A percentile compares a stretch with the other conserved stretches of the same genome.
Evolutionary conservation across 305 asterid genomes (phyloP).

Genomic region (Petunia hybrid): DNA sequence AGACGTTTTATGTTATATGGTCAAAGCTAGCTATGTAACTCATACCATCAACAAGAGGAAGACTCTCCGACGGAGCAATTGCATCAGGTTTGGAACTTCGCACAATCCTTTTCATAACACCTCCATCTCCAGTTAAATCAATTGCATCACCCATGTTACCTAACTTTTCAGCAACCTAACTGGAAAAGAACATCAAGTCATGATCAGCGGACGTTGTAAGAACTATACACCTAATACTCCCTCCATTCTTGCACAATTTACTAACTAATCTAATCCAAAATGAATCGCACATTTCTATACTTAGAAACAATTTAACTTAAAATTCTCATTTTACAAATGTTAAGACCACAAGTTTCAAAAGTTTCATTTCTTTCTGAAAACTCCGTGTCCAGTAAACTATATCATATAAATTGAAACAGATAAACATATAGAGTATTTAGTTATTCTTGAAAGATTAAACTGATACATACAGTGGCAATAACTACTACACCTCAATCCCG

Average conservation of each 20-base stretch:
- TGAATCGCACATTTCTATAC: no score
- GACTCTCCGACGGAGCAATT: constrained; percentile 76
- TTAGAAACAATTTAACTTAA: no score
- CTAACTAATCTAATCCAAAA: no score
- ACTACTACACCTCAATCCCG: background rate
- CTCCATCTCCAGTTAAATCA: constrained; percentile 97
- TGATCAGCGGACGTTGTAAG: background rate
- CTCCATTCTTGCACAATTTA: background rate
- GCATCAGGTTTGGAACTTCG: constrained; percentile 85
- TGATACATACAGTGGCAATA: background rate
- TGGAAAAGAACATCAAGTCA: constrained; percentile 24
- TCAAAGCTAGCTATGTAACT: background rate
- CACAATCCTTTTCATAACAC: constrained; percentile 76
- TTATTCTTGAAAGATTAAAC: background rate
- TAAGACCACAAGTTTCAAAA: no score
- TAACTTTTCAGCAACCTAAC: constrained; percentile 49
- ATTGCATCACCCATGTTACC: constrained; percentile 64
- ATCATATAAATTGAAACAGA: no score
- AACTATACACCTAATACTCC: background rate
- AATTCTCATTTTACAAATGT: no score
- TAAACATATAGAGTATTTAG: no score
- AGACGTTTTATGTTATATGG: background rate
- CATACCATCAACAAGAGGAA: constrained; percentile 93
- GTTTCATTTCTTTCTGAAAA: no score
- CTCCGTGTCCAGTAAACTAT: no score